These are phyloP conservation scores for Echinochloa phyllopogon DNA, from an alignment of 176 grass and related monocot genomes.

Conservation along the genomic window DNA sequence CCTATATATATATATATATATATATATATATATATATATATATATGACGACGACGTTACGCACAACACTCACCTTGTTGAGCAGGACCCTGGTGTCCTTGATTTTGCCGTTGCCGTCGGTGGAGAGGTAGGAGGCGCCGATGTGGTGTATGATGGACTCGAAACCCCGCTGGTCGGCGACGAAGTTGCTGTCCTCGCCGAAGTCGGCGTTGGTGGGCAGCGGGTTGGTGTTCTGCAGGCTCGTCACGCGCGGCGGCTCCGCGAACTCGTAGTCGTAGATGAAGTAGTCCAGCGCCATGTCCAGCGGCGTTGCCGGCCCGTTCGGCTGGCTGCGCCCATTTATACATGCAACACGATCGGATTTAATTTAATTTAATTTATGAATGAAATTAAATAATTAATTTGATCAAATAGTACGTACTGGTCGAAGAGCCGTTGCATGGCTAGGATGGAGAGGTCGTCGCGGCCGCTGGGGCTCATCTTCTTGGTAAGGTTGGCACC, in stretches of 20 bases:
- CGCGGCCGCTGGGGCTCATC: conserved; percentile 39
- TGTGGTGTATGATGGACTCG: conserved; percentile 52
- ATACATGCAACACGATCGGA: background rate
- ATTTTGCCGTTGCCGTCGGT: conserved; percentile 47
- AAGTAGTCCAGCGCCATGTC: conserved; percentile 78
- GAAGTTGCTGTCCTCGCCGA: conserved; percentile 59
- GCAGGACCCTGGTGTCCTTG: conserved; percentile 44
- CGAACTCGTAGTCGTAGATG: conserved; percentile 65
- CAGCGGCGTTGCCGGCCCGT: conserved; percentile 40
- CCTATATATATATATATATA: too few species aligned
- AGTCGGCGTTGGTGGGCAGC: conserved; percentile 48
- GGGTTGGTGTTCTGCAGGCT: conserved; percentile 66
- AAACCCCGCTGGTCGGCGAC: conserved; percentile 63
- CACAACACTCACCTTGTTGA: conserved; percentile 29
- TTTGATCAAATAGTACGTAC: too few species aligned
- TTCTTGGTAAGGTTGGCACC: conserved; percentile 13
- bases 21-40: too few species aligned
- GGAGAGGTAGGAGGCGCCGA: conserved; percentile 57
- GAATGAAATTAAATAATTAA: too few species aligned
- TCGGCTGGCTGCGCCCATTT: background rate
- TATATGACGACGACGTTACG: too few species aligned
- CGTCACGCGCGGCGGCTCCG: conserved; percentile 65
- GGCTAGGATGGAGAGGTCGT: conserved; percentile 58
- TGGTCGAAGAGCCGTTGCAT: conserved; percentile 61
- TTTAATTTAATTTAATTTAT: too few species aligned